phyloP scores from a whole-genome alignment of 2,329 filamentous ascomycete genomes.

The Penicillium polonicum region DNA sequence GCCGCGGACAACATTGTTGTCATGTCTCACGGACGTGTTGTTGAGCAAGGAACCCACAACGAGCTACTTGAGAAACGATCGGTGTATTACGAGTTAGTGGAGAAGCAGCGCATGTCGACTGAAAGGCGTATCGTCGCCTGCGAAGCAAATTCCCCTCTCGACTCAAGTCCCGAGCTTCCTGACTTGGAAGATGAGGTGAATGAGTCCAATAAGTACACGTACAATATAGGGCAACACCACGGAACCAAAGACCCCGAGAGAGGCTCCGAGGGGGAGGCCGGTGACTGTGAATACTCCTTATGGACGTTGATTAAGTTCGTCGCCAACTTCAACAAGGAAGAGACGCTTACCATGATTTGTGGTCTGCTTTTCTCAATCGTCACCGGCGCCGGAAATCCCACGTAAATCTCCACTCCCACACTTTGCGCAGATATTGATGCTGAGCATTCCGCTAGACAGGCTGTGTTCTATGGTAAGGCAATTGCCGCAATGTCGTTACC shows the following conservation, averaged over 20 bases:
- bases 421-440: conserved; percentile 42
- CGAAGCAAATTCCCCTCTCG: conserved; percentile 13
- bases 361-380: conserved; percentile 4
- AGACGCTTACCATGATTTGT: conserved; percentile 43
- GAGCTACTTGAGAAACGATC: background rate
- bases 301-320: conserved; percentile 12
- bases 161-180: accelerated
- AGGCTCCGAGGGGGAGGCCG: conserved; percentile 30
- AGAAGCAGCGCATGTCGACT: background rate
- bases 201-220: background rate
- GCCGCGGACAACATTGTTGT: background rate
- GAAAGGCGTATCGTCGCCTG: conserved; percentile 25
- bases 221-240: background rate
- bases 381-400: conserved; percentile 1
- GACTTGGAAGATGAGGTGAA: background rate
- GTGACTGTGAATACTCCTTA: conserved; percentile 61
- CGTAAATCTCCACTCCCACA: conserved; percentile 70
- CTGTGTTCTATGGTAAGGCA: conserved; percentile 71
- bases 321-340: conserved; percentile 8
- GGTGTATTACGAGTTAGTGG: background rate
- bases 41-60: background rate
- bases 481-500: conserved; percentile 32
- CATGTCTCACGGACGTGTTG: background rate
- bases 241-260: conserved; percentile 29
- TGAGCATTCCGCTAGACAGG: conserved; percentile 62